phyloP scores from a whole-genome alignment of 148 eudicot species.

The Heliamphora exappendiculata region DNA sequence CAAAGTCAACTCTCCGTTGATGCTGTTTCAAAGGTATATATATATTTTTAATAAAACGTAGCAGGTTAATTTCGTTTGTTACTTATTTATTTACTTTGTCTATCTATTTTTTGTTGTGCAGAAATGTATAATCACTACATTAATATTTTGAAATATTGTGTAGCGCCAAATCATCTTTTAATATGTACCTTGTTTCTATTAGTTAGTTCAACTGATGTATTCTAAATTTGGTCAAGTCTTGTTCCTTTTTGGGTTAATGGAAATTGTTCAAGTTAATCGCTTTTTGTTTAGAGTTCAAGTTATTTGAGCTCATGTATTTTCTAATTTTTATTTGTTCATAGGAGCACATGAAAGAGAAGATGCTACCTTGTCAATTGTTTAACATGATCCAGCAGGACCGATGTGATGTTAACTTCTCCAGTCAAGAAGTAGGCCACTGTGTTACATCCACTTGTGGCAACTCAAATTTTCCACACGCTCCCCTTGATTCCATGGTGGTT shows the following conservation, averaged over 20 bases:
- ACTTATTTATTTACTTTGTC: neutral
- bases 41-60: neutral
- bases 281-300: conserved; percentile 11
- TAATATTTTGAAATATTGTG: neutral
- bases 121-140: neutral
- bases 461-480: conserved; percentile 2
- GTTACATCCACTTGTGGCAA: conserved; percentile 10
- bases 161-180: neutral
- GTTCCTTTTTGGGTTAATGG: neutral
- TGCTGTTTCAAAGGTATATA: conserved; percentile 31
- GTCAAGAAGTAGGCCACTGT: conserved; percentile 13
- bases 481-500: conserved; percentile 12
- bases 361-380: conserved; percentile 17
- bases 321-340: conserved; percentile 1
- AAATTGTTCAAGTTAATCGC: neutral
- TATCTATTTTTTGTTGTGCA: neutral
- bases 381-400: conserved; percentile 14
- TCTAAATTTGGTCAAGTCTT: neutral
- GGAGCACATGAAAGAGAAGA: conserved; percentile 23
- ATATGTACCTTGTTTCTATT: neutral
- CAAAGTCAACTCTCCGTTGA: conserved; percentile 21
- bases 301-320: neutral
- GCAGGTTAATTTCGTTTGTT: neutral
- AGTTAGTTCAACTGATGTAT: neutral
- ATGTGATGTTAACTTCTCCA: conserved; percentile 7